These are phyloP conservation scores for Alternaria sp. DNA, from an alignment of 2,329 filamentous ascomycete genomes.

Conservation along the genomic window DNA sequence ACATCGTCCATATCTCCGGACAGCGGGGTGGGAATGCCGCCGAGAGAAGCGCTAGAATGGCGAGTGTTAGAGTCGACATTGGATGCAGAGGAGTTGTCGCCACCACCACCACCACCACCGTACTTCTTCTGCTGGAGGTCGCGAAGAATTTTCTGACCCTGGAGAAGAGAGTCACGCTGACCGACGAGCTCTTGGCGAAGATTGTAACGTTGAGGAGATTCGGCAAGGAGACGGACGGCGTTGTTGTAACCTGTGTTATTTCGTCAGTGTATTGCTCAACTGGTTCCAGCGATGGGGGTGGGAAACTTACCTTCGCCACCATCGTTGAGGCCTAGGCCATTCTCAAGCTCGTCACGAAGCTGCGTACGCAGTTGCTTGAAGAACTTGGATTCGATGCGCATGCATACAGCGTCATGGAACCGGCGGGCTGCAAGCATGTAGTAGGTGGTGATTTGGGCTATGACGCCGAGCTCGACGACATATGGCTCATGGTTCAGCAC, in stretches of 20 bases:
- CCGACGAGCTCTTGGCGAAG: constrained; percentile 21
- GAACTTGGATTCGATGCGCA: constrained; percentile 51
- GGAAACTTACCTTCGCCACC: constrained; percentile 29
- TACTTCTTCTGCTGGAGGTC: constrained; percentile 33
- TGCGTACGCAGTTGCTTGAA: constrained; percentile 36
- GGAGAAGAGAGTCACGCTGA: constrained; percentile 21
- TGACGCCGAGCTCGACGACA: constrained; percentile 66
- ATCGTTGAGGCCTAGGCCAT: constrained; percentile 33
- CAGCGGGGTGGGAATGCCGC: not conserved
- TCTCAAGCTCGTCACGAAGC: constrained; percentile 39
- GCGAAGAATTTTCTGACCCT: constrained; percentile 24
- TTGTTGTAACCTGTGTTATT: constrained; percentile 12
- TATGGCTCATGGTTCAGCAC: constrained; percentile 66
- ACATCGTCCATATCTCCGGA: constrained; percentile 1
- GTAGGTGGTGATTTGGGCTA: constrained; percentile 71
- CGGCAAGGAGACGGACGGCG: constrained; percentile 27
- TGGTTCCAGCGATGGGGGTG: no score
- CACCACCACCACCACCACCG: not conserved
- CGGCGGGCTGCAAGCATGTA: constrained; percentile 72
- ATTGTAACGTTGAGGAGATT: constrained; percentile 20
- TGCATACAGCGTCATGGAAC: constrained; percentile 65
- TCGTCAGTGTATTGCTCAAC: constrained; percentile 4
- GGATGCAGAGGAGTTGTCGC: not conserved
- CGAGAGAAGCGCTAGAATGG: not conserved
- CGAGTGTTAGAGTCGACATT: not conserved